Base-by-base conservation (phyloP, 768 basidiomycete genomes). In the Russula griseocarnosa region DNA sequence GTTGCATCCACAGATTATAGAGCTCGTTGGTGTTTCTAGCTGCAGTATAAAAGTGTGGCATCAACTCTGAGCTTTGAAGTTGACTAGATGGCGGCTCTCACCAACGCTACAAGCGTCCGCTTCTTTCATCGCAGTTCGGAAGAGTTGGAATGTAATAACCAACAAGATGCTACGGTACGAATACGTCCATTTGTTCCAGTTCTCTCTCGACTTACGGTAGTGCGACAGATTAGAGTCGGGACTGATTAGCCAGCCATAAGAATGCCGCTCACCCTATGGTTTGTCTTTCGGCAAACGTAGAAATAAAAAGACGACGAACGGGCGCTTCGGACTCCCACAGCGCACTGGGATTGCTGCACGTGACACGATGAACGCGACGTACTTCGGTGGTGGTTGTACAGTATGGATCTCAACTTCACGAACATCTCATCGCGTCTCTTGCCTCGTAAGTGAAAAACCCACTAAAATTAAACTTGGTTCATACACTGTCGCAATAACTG, bases 1-100 rank as follows among this genome's bases (percentile, higher is more conserved):
- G 79, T 72, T 87, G 85, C 88, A 90, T 91, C 90, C 91, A 92
- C 18, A 90, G 82, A 66, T 85, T 86, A 74, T 88, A 88, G 11
- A 92, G 79, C 73, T 92, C 90, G 67, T 90, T 83, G 8, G 86
- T 85, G 71, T 91, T 90, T 1, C 77, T 82, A 65, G 28, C 72
- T 78, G 63, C 71, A 72, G 55, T 40, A 52, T 32, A 50, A 38
- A 60, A 38, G 6, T 30, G 8, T 28, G 5, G 30, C 30, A 22
- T 52, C 34, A 60, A 36, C 9, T n/a, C 13, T 40, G 13, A 8
- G 6, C 9, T n/a, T 14, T 16, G n/a, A 14, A 8, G 0, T n/a
- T 22, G 2, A 16, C 13, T 18, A 55, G 11, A 70, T 66, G 66
- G 56, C 5, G 69, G 40, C 10, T 51, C 60, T 73, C 67, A 82